A percentile compares a stretch with the other conserved stretches of the same genome.
Evolutionary conservation across 2,329 filamentous ascomycete species (phyloP).

Genomic region (Sporothrix mexicana): DNA sequence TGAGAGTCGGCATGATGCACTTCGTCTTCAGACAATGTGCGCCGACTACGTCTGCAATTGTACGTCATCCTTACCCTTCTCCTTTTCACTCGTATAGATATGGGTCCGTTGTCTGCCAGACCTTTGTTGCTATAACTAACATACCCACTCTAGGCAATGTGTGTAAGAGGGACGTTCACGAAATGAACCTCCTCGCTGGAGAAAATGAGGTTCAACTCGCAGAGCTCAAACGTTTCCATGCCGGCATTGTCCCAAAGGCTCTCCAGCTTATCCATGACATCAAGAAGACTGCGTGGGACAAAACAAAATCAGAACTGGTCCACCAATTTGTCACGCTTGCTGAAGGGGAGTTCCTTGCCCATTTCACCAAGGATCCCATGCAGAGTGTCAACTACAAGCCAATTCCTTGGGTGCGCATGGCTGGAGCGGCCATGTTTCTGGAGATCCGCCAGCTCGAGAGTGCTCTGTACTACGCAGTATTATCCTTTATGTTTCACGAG

Average conservation of each 20-base stretch:
- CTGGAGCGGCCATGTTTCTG: conserved; percentile 27
- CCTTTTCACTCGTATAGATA: neutral
- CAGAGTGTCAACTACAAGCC: conserved; percentile 21
- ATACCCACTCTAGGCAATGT: neutral
- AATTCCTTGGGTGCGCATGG: conserved; percentile 30
- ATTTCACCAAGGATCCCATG: neutral
- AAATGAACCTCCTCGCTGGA: neutral
- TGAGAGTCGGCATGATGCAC: conserved; percentile 36
- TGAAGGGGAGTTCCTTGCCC: conserved; percentile 19
- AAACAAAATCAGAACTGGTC: neutral
- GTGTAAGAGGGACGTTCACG: neutral
- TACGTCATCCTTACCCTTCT: neutral
- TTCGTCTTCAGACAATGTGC: conserved; percentile 34
- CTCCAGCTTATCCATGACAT: neutral
- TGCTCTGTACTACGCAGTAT: conserved; percentile 23
- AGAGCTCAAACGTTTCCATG: conserved; percentile 16
- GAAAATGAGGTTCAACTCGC: neutral
- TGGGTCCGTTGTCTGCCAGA: no score
- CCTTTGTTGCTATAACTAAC: neutral
- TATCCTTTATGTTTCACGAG: conserved; percentile 20
- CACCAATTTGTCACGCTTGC: conserved; percentile 23
- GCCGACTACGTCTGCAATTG: conserved; percentile 21
- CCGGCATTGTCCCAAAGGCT: conserved; percentile 20
- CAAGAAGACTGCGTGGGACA: conserved; percentile 16
- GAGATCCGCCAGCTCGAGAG: conserved; percentile 23